These are phyloP conservation scores for Xerocomellus dryophilus DNA, from an alignment of 768 basidiomycete species.

Conservation along the genomic window DNA sequence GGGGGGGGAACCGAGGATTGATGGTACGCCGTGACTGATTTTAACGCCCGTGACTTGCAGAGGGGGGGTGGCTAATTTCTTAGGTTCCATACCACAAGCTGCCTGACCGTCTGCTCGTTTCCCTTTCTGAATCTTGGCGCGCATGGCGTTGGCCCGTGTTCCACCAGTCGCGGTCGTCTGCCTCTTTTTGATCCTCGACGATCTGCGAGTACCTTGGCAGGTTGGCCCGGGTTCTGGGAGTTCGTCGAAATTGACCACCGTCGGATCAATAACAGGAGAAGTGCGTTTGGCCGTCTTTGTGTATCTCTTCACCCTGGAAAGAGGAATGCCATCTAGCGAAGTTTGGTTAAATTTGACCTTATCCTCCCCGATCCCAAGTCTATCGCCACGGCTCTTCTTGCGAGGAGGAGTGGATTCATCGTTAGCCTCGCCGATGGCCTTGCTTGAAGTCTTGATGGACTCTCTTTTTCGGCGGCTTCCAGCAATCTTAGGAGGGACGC, in stretches of 20 bases:
- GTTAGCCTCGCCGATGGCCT: conserved; percentile 6
- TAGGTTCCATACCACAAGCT: neutral
- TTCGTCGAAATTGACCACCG: conserved; percentile 32
- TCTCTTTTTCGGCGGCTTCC: conserved; percentile 32
- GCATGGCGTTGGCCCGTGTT: conserved; percentile 27
- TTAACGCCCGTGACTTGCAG: neutral
- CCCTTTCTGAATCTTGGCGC: conserved; percentile 15
- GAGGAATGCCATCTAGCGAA: neutral
- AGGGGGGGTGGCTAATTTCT: neutral
- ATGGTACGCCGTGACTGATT: neutral
- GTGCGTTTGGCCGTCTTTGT: conserved; percentile 34
- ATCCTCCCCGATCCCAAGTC: neutral
- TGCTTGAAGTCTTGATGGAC: neutral
- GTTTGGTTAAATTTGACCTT: neutral
- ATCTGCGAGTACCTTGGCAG: conserved; percentile 13
- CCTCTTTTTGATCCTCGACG: conserved; percentile 17
- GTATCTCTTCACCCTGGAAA: conserved; percentile 29
- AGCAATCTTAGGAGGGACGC: conserved; percentile 10
- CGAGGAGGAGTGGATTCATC: conserved; percentile 13
- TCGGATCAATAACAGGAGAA: conserved; percentile 22
- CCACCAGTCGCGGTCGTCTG: neutral
- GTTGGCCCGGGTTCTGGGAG: conserved; percentile 21
- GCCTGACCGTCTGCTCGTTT: conserved; percentile 3
- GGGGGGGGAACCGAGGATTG: neutral
- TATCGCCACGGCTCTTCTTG: conserved; percentile 22